phyloP scores from a whole-genome alignment of 768 basidiomycete genomes.

The Phylloporus rhodoxanthus region DNA sequence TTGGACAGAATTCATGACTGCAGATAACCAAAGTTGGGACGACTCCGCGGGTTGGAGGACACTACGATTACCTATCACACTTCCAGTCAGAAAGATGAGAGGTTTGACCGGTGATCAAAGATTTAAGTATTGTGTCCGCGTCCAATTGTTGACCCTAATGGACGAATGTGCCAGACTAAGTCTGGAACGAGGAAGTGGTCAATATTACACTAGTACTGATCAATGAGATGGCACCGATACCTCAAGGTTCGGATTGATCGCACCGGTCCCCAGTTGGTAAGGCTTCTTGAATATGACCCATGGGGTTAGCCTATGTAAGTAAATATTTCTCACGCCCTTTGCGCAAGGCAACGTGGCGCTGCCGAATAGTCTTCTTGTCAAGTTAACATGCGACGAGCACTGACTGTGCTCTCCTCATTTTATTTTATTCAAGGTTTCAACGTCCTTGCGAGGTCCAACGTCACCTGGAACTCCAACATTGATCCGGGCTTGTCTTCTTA shows the following conservation, averaged over 20 bases:
- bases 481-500: constrained; percentile 19
- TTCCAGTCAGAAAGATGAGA: neutral
- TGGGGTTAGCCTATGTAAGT: neutral
- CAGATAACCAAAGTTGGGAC: neutral
- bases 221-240: neutral
- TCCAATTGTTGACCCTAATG: neutral
- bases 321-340: constrained; percentile 13
- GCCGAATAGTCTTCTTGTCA: constrained; percentile 3
- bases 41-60: neutral
- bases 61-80: neutral
- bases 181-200: neutral
- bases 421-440: constrained; percentile 1
- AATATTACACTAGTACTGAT: neutral
- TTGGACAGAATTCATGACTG: neutral
- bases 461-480: constrained; percentile 11
- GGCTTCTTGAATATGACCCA: no score
- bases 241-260: neutral
- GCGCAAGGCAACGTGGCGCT: neutral
- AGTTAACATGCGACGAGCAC: constrained; percentile 23
- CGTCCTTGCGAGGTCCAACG: constrained; percentile 10
- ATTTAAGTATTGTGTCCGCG: neutral
- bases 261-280: no score
- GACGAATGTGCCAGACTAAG: neutral
- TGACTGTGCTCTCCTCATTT: constrained; percentile 11
- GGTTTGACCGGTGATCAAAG: neutral